Conservation (phyloP, 805 yeast species). For the Kuraishia hungarica region DNA sequence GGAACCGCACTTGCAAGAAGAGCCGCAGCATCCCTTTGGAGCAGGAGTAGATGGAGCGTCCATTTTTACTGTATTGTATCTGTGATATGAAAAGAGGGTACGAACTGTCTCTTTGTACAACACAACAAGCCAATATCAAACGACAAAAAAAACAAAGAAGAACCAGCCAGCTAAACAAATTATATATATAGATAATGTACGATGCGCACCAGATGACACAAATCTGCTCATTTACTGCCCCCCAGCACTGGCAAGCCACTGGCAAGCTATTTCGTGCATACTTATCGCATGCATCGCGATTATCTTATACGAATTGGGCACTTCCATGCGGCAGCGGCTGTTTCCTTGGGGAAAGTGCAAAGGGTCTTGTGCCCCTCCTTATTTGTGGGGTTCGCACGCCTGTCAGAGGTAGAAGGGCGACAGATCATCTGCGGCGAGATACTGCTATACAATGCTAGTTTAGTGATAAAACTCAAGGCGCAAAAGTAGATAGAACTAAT, state of each 20-base stretch:
- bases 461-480: no score
- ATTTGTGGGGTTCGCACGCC: no score
- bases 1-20: slow-evolving; percentile 24
- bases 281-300: neutral
- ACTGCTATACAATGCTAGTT: no score
- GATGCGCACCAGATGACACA: neutral
- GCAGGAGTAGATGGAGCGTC: slow-evolving; percentile 4
- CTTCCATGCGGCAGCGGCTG: neutral
- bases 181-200: neutral
- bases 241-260: slow-evolving; percentile 1
- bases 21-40: slow-evolving; percentile 5
- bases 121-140: neutral
- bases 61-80: neutral
- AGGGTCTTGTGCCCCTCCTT: neutral
- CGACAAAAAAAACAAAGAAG: neutral
- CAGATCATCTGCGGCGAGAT: no score
- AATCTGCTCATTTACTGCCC: neutral
- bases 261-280: neutral
- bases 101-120: neutral
- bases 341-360: neutral
- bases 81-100: neutral
- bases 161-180: neutral
- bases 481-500: no score
- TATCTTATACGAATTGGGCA: neutral
- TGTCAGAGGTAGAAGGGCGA: no score